phyloP scores from a whole-genome alignment of 495 filamentous ascomycete species.

The Penicillium robsamsonii region DNA sequence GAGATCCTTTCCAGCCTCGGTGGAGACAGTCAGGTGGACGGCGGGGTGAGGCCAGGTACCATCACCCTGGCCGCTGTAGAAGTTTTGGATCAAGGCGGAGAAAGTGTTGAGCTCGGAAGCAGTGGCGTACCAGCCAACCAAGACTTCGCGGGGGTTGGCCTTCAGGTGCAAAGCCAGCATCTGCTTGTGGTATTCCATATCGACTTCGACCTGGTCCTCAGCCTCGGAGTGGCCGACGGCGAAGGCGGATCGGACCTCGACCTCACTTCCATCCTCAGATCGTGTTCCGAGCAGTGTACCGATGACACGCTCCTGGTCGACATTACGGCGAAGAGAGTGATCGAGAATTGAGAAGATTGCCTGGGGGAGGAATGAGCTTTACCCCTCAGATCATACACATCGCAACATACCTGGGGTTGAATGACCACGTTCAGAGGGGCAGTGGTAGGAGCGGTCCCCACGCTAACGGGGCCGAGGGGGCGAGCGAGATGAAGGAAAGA shows the following conservation, averaged over 20 bases:
- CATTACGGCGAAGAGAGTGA: slow-evolving; percentile 86
- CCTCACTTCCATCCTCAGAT: slow-evolving; percentile 93
- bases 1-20: slow-evolving; percentile 78
- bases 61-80: slow-evolving; percentile 94
- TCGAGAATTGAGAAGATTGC: slow-evolving; percentile 96
- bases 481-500: slow-evolving; percentile 92
- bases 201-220: slow-evolving; percentile 97
- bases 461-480: slow-evolving; percentile 75
- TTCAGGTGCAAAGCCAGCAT: slow-evolving; percentile 93
- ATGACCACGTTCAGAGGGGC: slow-evolving; percentile 89
- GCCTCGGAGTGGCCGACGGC: slow-evolving; percentile 98
- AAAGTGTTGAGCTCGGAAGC: slow-evolving; percentile 95
- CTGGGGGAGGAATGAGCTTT: slow-evolving; percentile 41
- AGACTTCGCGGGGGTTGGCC: slow-evolving; percentile 87
- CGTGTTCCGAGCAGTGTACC: slow-evolving; percentile 89
- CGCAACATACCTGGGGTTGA: slow-evolving; percentile 82
- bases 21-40: slow-evolving; percentile 91
- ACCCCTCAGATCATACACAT: slow-evolving; percentile 4
- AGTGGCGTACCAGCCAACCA: slow-evolving; percentile 98
- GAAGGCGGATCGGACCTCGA: slow-evolving; percentile 91
- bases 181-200: slow-evolving; percentile 99
- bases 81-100: slow-evolving; percentile 97
- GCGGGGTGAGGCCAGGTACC: slow-evolving; percentile 96
- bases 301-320: slow-evolving; percentile 90
- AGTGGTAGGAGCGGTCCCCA: slow-evolving; percentile 77